Evolutionary conservation across 768 basidiomycete genomes (phyloP).

Genomic region (Sporobolomyces pararoseus): DNA sequence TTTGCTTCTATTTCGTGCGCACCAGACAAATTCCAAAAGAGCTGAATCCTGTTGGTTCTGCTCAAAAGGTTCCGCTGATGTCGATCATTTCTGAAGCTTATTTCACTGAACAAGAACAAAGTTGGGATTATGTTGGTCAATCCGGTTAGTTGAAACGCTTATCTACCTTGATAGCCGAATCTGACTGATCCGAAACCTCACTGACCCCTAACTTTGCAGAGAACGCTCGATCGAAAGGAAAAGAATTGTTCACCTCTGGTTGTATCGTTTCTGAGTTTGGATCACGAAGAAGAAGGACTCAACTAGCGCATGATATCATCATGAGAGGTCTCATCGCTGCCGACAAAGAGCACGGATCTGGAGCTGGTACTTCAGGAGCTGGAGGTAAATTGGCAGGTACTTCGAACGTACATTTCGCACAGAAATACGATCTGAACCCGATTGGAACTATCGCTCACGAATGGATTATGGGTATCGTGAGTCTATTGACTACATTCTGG

Average conservation of each 20-base stretch:
- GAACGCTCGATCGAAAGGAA: slow-evolving; percentile 68
- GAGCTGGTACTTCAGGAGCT: slow-evolving; percentile 20
- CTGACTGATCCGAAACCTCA: too few species aligned
- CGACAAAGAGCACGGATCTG: slow-evolving; percentile 52
- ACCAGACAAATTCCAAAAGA: background rate
- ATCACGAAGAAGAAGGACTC: slow-evolving; percentile 73
- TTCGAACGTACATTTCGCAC: slow-evolving; percentile 90
- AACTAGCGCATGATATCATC: slow-evolving; percentile 70
- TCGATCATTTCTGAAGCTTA: slow-evolving; percentile 83
- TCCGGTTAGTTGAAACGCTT: too few species aligned
- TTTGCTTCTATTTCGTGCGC: too few species aligned
- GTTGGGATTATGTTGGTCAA: slow-evolving; percentile 84
- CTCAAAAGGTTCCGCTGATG: slow-evolving; percentile 87
- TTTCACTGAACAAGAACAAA: slow-evolving; percentile 67
- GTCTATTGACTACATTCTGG: background rate
- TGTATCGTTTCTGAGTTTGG: slow-evolving; percentile 82
- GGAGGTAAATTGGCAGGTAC: slow-evolving; percentile 70
- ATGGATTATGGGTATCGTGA: slow-evolving; percentile 50
- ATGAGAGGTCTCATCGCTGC: slow-evolving; percentile 67
- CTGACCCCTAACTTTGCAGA: too few species aligned
- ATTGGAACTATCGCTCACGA: slow-evolving; percentile 54
- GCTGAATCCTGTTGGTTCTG: too few species aligned
- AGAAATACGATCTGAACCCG: slow-evolving; percentile 40
- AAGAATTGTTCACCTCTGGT: slow-evolving; percentile 60
- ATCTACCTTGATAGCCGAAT: too few species aligned